Percentiles rank a stretch among this genome's conserved stretches.
These are phyloP conservation scores for Fusarium sp. DNA, from an alignment of 2,329 filamentous ascomycete species.

Conservation along the genomic window DNA sequence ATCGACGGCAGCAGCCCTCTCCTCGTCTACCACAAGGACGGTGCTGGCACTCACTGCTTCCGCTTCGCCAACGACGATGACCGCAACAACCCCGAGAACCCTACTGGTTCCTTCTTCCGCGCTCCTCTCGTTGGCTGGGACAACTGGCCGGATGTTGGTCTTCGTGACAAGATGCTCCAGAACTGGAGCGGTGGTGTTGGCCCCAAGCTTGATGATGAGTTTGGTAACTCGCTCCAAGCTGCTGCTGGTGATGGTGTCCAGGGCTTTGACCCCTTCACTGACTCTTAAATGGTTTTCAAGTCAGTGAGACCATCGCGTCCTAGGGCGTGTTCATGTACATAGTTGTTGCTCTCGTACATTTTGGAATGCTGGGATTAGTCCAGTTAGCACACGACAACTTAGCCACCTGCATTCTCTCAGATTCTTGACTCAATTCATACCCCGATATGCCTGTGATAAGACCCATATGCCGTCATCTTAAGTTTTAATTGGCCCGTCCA, in stretches of 20 bases:
- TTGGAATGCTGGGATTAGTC: background rate
- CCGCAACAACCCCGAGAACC: slow-evolving; percentile 42
- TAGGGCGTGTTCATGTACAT: background rate
- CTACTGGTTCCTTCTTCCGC: slow-evolving; percentile 39
- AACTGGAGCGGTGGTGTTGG: slow-evolving; percentile 45
- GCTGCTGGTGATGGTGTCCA: slow-evolving; percentile 44
- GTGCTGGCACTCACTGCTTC: slow-evolving; percentile 45
- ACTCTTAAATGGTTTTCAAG: slow-evolving; percentile 19
- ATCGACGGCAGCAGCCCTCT: slow-evolving; percentile 36
- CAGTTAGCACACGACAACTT: background rate
- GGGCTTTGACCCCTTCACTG: slow-evolving; percentile 44
- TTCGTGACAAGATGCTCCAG: slow-evolving; percentile 42
- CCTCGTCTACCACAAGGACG: slow-evolving; percentile 49
- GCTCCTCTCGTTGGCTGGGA: slow-evolving; percentile 46
- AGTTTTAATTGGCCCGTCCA: background rate
- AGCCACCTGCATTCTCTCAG: background rate
- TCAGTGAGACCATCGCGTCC: background rate
- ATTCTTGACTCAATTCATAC: background rate
- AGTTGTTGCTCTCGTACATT: background rate
- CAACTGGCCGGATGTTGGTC: slow-evolving; percentile 41
- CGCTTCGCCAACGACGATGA: slow-evolving; percentile 47
- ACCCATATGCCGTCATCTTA: background rate
- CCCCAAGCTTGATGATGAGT: slow-evolving; percentile 47
- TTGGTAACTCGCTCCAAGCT: slow-evolving; percentile 34
- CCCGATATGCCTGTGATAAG: background rate